These are phyloP conservation scores for Peronospora destructor DNA, from an alignment of 352 stramenopile genomes.

Conservation along the genomic window DNA sequence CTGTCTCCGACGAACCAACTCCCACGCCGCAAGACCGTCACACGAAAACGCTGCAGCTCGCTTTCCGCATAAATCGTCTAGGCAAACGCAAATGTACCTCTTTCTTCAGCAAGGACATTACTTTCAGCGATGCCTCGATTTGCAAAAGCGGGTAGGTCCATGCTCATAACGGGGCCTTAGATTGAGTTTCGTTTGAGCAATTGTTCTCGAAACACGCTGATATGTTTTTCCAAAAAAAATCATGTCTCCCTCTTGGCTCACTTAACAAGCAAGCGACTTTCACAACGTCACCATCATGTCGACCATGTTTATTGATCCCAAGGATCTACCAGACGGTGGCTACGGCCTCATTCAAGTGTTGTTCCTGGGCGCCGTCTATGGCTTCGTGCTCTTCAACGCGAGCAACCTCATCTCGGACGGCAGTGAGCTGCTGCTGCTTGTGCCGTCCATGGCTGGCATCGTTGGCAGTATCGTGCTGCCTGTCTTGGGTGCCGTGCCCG, in stretches of 20 bases:
- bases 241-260: not conserved
- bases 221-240: not conserved
- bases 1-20: too few relatives aligned
- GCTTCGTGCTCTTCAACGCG: conserved; percentile 94
- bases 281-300: conserved; percentile 14
- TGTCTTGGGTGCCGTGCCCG: conserved; percentile 93
- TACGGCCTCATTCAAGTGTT: conserved; percentile 86
- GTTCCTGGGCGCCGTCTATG: conserved; percentile 94
- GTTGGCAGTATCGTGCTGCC: conserved; percentile 96
- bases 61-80: too few relatives aligned
- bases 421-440: conserved; percentile 94
- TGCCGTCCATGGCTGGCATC: conserved; percentile 92
- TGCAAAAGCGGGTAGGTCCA: too few relatives aligned
- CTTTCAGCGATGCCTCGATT: too few relatives aligned
- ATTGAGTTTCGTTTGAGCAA: not conserved
- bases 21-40: too few relatives aligned
- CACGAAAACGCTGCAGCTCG: too few relatives aligned
- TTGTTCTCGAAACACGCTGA: not conserved
- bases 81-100: too few relatives aligned
- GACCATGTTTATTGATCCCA: conserved; percentile 83
- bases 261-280: conserved; percentile 2
- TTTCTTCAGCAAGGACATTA: too few relatives aligned
- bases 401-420: conserved; percentile 98
- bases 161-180: too few relatives aligned
- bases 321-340: conserved; percentile 66